A percentile compares a stretch with the other conserved stretches of the same genome.
Evolutionary conservation across 495 filamentous ascomycete species (phyloP).

Genomic region (Recurvomyces mirabilis): DNA sequence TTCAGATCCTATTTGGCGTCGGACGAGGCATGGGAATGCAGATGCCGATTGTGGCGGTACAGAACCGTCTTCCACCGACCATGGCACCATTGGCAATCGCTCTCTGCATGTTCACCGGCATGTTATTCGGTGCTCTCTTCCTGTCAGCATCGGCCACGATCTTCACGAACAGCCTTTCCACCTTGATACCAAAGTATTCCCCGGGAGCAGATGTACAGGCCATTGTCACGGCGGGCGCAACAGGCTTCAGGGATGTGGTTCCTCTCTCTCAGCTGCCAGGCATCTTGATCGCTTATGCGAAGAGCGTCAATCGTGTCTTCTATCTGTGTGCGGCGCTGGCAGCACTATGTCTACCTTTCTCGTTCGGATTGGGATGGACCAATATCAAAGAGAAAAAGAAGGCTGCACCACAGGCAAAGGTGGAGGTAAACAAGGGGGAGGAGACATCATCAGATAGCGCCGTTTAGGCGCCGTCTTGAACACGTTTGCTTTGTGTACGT

Average conservation of each 20-base stretch:
- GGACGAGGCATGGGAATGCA: constrained; percentile 24
- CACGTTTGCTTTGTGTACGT: no score
- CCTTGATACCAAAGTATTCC: constrained; percentile 18
- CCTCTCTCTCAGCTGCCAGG: constrained; percentile 21
- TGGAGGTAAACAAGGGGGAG: not conserved
- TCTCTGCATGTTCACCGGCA: constrained; percentile 28
- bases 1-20: constrained; percentile 45
- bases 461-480: no score
- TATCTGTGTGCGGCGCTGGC: constrained; percentile 10
- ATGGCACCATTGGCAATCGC: constrained; percentile 27
- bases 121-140: constrained; percentile 26
- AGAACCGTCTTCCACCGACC: constrained; percentile 19
- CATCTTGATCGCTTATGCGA: constrained; percentile 35
- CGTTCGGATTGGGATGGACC: constrained; percentile 10
- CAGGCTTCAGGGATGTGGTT: constrained; percentile 31
- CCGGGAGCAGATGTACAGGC: constrained; percentile 24
- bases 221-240: constrained; percentile 30
- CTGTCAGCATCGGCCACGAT: constrained; percentile 26
- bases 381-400: constrained; percentile 11
- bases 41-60: constrained; percentile 37
- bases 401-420: not conserved
- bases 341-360: constrained; percentile 1
- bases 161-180: constrained; percentile 25
- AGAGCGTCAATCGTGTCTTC: constrained; percentile 28
- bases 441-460: not conserved